Percentiles rank a stretch among this genome's conserved stretches.
Conservation (phyloP, 164 flowering plant genomes). For the Dillenia suffruticosa region DNA sequence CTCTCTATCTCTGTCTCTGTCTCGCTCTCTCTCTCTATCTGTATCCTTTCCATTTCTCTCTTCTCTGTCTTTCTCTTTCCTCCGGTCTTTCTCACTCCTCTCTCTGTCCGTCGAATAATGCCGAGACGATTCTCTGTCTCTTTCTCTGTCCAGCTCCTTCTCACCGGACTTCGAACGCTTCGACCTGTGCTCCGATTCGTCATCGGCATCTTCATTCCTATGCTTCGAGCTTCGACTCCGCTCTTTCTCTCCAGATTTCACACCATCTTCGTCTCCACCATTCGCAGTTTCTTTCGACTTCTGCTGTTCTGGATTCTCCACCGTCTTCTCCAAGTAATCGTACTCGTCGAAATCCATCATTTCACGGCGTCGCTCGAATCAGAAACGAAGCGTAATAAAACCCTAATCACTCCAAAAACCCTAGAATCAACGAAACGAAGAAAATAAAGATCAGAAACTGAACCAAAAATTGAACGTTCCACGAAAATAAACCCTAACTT, state of each 20-base stretch:
- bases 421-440: background rate
- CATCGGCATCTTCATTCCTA: constrained; percentile 31
- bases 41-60: constrained; percentile 11
- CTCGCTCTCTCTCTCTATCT: constrained; percentile 26
- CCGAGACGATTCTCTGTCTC: constrained; percentile 38
- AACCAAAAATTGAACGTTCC: too few relatives aligned
- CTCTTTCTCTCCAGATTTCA: constrained; percentile 34
- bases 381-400: background rate
- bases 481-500: too few relatives aligned
- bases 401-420: background rate
- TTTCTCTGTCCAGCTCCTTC: constrained; percentile 36
- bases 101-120: constrained; percentile 49
- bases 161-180: constrained; percentile 44
- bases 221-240: constrained; percentile 45
- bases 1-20: constrained; percentile 33
- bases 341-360: constrained; percentile 78
- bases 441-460: too few relatives aligned
- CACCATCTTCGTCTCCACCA: constrained; percentile 33
- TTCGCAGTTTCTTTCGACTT: constrained; percentile 38
- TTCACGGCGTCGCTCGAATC: background rate
- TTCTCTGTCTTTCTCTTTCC: constrained; percentile 28
- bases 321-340: constrained; percentile 70
- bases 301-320: constrained; percentile 49
- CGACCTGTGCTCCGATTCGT: constrained; percentile 31
- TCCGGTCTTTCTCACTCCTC: constrained; percentile 40